Base-by-base conservation (phyloP, 108 stramenopile species). In the Cyclotella baltica region DNA sequence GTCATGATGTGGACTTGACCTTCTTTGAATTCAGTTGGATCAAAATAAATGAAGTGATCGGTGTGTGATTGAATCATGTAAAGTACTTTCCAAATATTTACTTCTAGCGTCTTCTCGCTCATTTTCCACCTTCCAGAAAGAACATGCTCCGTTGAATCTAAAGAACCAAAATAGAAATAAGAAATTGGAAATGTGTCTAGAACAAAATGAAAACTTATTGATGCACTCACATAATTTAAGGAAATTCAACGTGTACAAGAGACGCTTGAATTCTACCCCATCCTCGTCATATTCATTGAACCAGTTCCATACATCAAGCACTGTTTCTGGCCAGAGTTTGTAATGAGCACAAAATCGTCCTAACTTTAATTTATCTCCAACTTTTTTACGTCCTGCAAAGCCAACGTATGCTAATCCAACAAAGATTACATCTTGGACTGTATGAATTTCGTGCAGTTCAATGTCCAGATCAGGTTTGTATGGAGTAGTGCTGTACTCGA, bases 221-320 rank as follows among this genome's bases (percentile, higher is more conserved):
- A 13, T n/a, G 57, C 5, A 58, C 57, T 58, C 16, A 58, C 57
- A 58, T 19, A 30, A 30, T 58, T 58, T 58, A 28, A 58, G 57
- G 16, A 58, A 58, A 18, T 58, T 58, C 57, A 58, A 58, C 16
- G 57, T 9, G 4, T 18, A 18, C 30, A 58, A 28, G 25, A 58
- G 29, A 30, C 4, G 4, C 10, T 30, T 4, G 29, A 58, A 58
- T 28, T 58, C 57, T 4, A 58, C 30, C 6, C 6, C 57, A 29
- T 58, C 30, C 4, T 58, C 57, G 16, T 19, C 19, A 58, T 58
- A 4, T 28, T 58, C 57, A 5, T 30, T 28, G 18, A 58, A 31
- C 4, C 19, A 58, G 4, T 30, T 4, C 25, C 29, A 58, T 58
- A 19, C 57, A 58, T 58, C 57, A 27, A 58, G 29, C 4, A 58